Conservation (phyloP, 2,329 filamentous ascomycete species). For the Monilinia fructicola region DNA sequence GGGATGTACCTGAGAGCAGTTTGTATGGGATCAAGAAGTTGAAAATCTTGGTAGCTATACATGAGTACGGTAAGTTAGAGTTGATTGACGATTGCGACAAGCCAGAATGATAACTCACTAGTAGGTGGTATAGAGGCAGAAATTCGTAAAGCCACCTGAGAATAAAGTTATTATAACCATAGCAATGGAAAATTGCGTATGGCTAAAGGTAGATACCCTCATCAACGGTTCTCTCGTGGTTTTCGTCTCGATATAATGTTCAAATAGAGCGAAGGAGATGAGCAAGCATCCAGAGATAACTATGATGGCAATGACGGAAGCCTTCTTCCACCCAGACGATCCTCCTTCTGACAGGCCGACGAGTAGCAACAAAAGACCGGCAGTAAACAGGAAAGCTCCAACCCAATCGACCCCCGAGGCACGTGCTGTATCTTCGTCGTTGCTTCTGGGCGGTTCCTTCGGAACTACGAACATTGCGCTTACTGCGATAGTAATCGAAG, state of each 20-base stretch:
- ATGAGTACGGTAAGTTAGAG: constrained; percentile 4
- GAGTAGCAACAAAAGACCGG: constrained; percentile 60
- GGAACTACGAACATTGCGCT: constrained; percentile 62
- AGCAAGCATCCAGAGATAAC: constrained; percentile 55
- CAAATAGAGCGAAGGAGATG: constrained; percentile 27
- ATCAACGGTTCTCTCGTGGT: constrained; percentile 57
- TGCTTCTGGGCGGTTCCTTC: constrained; percentile 43
- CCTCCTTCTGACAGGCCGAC: constrained; percentile 70
- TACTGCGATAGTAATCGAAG: constrained; percentile 56
- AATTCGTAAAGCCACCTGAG: constrained; percentile 68
- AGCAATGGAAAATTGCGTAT: constrained; percentile 58
- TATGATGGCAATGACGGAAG: constrained; percentile 60
- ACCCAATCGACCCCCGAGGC: constrained; percentile 62
- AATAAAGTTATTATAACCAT: constrained; percentile 66
- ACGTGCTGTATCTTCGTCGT: constrained; percentile 25
- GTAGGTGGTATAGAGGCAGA: constrained; percentile 65
- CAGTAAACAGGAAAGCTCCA: constrained; percentile 62
- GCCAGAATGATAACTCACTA: constrained; percentile 39
- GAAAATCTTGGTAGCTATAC: constrained; percentile 62
- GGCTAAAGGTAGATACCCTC: constrained; percentile 64
- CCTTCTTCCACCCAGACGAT: constrained; percentile 63
- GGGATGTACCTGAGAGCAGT: constrained; percentile 69
- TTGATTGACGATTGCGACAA: background rate
- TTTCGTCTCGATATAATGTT: constrained; percentile 52
- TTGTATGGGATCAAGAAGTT: constrained; percentile 59